Percentiles rank a stretch among this genome's conserved stretches.
Evolutionary conservation across 176 grass and related monocot species (phyloP).

Genomic region (Musa itinerans): DNA sequence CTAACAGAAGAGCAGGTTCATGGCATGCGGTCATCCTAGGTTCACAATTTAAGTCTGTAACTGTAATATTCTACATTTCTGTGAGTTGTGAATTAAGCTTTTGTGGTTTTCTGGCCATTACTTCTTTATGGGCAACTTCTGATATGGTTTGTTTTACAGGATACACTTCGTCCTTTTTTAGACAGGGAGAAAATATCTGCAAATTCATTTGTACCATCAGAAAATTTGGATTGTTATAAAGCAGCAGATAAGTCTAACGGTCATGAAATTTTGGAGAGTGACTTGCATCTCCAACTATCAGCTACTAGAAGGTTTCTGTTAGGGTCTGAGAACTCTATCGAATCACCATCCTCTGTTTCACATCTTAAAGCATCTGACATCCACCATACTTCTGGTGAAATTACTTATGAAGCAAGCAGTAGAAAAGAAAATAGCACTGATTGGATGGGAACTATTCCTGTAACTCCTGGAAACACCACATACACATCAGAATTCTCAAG

Average conservation of each 20-base stretch:
- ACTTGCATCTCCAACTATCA: slow-evolving; percentile 56
- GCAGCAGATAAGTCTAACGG: slow-evolving; percentile 29
- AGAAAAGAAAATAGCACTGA: slow-evolving; percentile 28
- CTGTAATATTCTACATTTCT: neutral
- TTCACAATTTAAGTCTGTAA: neutral
- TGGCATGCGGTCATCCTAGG: neutral
- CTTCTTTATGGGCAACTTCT: neutral
- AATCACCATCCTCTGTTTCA: slow-evolving; percentile 39
- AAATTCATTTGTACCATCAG: slow-evolving; percentile 32
- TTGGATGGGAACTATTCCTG: slow-evolving; percentile 37
- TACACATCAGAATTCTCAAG: slow-evolving; percentile 37
- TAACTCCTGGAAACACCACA: slow-evolving; percentile 27
- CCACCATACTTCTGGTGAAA: slow-evolving; percentile 12
- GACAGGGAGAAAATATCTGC: slow-evolving; percentile 26
- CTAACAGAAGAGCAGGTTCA: neutral
- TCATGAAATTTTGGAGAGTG: slow-evolving; percentile 32
- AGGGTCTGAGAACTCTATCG: slow-evolving; percentile 44
- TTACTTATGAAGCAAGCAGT: slow-evolving; percentile 12
- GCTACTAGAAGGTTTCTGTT: slow-evolving; percentile 81
- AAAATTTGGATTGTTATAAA: slow-evolving; percentile 30
- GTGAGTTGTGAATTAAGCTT: neutral
- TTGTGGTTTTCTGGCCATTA: neutral
- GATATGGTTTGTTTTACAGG: neutral
- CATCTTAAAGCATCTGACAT: slow-evolving; percentile 12
- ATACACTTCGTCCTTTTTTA: slow-evolving; percentile 12